Conservation (phyloP, 2,329 filamentous ascomycete genomes). For the Knoxdaviesia proteae region DNA sequence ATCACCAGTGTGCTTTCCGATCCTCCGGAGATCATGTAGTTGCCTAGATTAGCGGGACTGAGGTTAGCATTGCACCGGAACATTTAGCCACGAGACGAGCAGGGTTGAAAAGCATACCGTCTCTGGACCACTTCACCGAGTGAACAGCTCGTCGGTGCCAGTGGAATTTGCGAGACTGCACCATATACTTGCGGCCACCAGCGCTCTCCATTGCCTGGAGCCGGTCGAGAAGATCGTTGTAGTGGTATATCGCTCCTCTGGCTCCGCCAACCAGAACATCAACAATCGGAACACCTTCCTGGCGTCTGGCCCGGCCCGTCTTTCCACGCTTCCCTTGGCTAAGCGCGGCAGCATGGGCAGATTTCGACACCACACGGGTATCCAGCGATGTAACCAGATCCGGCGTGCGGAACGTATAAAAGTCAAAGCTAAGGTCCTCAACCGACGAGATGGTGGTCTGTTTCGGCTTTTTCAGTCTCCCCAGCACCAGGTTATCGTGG, state of each 20-base stretch:
- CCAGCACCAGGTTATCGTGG: too few relatives aligned
- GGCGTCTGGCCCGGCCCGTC: constrained; percentile 3
- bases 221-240: constrained; percentile 48
- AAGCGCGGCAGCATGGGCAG: too few relatives aligned
- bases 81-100: background rate
- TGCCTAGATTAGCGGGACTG: constrained; percentile 28
- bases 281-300: constrained; percentile 18
- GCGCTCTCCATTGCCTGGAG: constrained; percentile 23
- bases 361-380: background rate
- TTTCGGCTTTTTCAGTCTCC: too few relatives aligned
- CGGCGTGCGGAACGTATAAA: constrained; percentile 35
- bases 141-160: constrained; percentile 81
- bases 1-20: constrained; percentile 74
- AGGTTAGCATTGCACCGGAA: constrained; percentile 10
- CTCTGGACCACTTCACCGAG: constrained; percentile 73
- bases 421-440: constrained; percentile 24
- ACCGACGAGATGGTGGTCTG: background rate
- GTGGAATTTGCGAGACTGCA: constrained; percentile 50
- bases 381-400: constrained; percentile 50
- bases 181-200: constrained; percentile 22
- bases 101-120: constrained; percentile 35
- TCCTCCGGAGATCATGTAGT: constrained; percentile 87
- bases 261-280: constrained; percentile 62
- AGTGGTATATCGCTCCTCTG: constrained; percentile 61
- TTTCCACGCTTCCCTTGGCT: constrained; percentile 8